Base-by-base conservation (phyloP, 164 flowering plant species). In the Buxus sempervirens region DNA sequence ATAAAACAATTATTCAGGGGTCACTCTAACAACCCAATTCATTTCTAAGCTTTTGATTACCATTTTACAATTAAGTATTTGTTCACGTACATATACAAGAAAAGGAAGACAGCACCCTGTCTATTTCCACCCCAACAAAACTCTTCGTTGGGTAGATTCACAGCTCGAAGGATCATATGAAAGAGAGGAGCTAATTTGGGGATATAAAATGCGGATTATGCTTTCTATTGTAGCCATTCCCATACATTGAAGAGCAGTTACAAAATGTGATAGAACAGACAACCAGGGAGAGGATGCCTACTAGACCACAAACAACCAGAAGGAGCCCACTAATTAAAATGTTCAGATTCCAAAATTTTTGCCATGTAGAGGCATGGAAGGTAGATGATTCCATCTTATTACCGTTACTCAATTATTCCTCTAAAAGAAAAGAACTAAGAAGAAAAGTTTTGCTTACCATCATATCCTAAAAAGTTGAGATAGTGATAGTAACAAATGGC, bases 381-480 rank as follows among this genome's bases (percentile, higher is more conserved):
- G 51, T 62, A 62, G 26, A 5, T 42, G 63, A 22, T n/a, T 56
- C 28, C 15, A 25, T 57, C 54, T 36, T 26, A 26, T 26, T 12
- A 21, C 4, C 18, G 3, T 15, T 23, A 69, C 60, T 57, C 55
- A 41, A 57, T 6, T 19, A 14, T 56, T 1, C 51, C 12, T 15
- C 1, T 45, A 57, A 63, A n/a, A 54, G 41, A 9, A 49, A 25
- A 45, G 45, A 18, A 22, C 28, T 16, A 32, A 54, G 24, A 27
- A 10, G 21, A 23, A 36, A 64, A 21, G 22, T 66, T 65, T 24
- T 65, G 45, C 93, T 87, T 81, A 96, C 98, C 96, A 75, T 93
- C 97, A 80, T 96, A 96, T 51, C 99, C 98, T 75, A 96, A 80
- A 67, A 93, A 96, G 82, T 93, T 93, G 77, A 96, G 92, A 81